Base-by-base conservation (phyloP, 208 protist species). In the Trypanosoma brucei region DNA sequence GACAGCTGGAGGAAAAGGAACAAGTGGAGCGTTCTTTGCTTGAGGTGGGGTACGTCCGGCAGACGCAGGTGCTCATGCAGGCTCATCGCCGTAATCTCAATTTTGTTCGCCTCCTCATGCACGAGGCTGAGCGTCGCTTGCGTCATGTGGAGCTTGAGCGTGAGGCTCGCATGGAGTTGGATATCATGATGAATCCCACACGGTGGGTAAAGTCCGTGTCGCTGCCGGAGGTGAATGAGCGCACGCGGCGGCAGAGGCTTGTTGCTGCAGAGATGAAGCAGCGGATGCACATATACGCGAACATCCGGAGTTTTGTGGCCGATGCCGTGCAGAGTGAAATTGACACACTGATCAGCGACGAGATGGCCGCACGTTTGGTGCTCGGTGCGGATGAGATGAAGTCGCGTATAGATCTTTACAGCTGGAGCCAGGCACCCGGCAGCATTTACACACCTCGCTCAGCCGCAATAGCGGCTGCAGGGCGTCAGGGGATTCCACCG, bases 21-120 rank as follows among this genome's bases (percentile, higher is more conserved):
- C 62, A 67, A 2, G 68, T 91, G 1, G 70, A 69, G 40, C 84
- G 87, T 34, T 81, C 83, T 1, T 70, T 70, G 34, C 61, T 86
- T 13, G 84, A 86, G 61, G 82, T 89, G 7, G 82, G 81, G 0
- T 83, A 72, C 7, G 81, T 79, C 9, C 73, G 82, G 1, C 87
- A 93, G 70, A 45, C 72, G 61, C 78, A 87, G 49, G 72, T 68
- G n/a, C 54, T 93, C 13, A 50, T 76, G 38, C 65, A 55, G 49
- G 75, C 70, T 37, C 82, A 88, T 55, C 79, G 78, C 34, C 79
- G 82, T 2, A 63, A 66, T 57, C 61, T 80, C n/a, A 59, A 74
- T 9, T 33, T 77, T 50, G 55, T 89, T 36, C 49, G 71, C 13
- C 33, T 91, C 6, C 9, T 59, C 13, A 65, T 58, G 33, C 62